Base-by-base conservation (phyloP, 1,284 basidiomycete species). In the Sporisorium scitamineum region DNA sequence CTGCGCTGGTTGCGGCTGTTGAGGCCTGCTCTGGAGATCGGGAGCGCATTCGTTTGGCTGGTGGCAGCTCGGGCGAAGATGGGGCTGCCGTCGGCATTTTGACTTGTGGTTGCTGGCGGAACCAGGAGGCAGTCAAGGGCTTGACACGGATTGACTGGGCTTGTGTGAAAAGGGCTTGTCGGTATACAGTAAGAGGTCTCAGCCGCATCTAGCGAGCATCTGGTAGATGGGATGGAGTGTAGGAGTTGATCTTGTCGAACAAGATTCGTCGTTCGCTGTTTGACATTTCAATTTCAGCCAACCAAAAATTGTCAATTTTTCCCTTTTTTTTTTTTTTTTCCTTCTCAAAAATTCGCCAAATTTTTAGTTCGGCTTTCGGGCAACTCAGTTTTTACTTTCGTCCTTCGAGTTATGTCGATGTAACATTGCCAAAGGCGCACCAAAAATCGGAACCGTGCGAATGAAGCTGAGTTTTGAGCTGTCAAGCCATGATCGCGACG, bases 31-130 rank as follows among this genome's bases (percentile, higher is more conserved):
- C 53, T n/a, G 71, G 71, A 37, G 62, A 70, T 44, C 56, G 55
- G 3, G 72, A 63, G 42, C 72, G 72, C 47, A 62, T 50, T 18
- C 72, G 67, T 54, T 75, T 75, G 7, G 67, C 63, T 24, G 67
- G 67, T 48, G 70, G 70, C 24, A 59, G 60, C 48, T 63, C 63
- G 2, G 71, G 71, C 18, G 71, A 70, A 37, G 50, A 50, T 4
- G 64, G 64, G 13, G 53, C 42, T 22, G 59, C 31, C 9, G 55
- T 54, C 16, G 64, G 56, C 63, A 67, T 72, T 31, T 5, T 56
- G 45, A 26, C 13, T 24, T 5, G 31, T 7, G 42, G 9, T 27
- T n/a, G 27, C 5, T 14, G 20, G 18, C 14, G 27, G 20, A n/a
- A 20, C 41, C 18, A 41, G 26, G 34, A 10, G 22, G 3, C 24